Evolutionary conservation across 140 eudicot species (phyloP).

Genomic region (Senecio squalidus): DNA sequence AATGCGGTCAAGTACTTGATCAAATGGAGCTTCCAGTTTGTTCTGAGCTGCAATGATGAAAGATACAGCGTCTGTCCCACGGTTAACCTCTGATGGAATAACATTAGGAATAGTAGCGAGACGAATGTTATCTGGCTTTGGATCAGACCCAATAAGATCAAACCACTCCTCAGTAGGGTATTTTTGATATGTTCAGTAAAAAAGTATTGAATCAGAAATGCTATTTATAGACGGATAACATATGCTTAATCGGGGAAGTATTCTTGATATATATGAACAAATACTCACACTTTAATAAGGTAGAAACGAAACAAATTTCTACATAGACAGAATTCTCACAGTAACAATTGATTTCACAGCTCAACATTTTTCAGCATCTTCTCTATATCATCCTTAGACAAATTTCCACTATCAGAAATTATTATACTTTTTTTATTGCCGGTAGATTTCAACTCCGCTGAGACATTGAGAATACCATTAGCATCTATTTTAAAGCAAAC

Average conservation of each 20-base stretch:
- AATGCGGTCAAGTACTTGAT: constrained; percentile 33
- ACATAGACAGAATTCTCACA: too few relatives aligned
- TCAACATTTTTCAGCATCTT: not conserved
- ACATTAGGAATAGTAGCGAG: constrained; percentile 39
- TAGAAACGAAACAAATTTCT: too few relatives aligned
- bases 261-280: too few relatives aligned
- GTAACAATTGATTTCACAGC: not conserved
- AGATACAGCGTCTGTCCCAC: constrained; percentile 16
- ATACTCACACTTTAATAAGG: too few relatives aligned
- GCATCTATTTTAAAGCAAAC: not conserved
- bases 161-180: constrained; percentile 27
- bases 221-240: too few relatives aligned
- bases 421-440: not conserved
- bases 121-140: constrained; percentile 14
- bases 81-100: constrained; percentile 32
- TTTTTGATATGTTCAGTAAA: too few relatives aligned
- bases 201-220: too few relatives aligned
- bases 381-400: not conserved
- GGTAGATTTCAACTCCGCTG: not conserved
- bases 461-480: not conserved
- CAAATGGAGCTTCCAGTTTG: constrained; percentile 35
- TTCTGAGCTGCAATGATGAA: constrained; percentile 21
- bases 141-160: constrained; percentile 12
- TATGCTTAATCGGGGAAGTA: too few relatives aligned
- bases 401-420: not conserved